Evolutionary conservation across 345 rosid species (phyloP), one percentile per base, ranked within the genome.

Genomic region (Melastoma malabathricum): DNA sequence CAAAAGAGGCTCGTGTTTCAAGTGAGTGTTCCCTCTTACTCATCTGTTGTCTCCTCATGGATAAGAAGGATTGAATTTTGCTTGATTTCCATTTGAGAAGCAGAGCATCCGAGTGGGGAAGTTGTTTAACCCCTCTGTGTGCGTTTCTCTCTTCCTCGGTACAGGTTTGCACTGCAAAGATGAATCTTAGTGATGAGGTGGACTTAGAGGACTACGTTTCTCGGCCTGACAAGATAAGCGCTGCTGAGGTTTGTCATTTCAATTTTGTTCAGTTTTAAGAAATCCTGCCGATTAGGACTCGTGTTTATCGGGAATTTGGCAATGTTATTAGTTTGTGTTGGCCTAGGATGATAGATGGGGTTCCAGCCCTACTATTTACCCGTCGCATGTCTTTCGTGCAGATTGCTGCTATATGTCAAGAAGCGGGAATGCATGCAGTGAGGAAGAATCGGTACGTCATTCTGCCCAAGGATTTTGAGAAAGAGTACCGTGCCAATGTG

Each of bases 1-100:
- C 98, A 92, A 66, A 92, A 92, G 77, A 92, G 98, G 79, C 98
- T 84, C 57, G 98, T 92, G 62, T 92, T 92, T 69, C 98, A 92
- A 87, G 98, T 71, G 61, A 52, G 12, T 34, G 12, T 12, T 7
- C 12, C 12, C 12, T 9, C 25, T 34, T 61, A 38, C 18, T 38
- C 47, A 12, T 57, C 3, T 46, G 25, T 13, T 46, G 20, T 23
- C 49, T 6, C 6, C 39, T n/a, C 9, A 7, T 6, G 41, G 41
- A 2, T 34, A 34, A 7, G 41, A 7, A 7, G 41, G 12, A 12
- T 34, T 34, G 12, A 12, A 8, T 7, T 12, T 34, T 6, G 41
- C 38, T 1, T 5, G 5, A 6, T 8, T 34, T 12, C 6, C 41
- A 8, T 34, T 22, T 22, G 25, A 22, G 25, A 22, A 22, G 25